Base-by-base conservation (phyloP, 2,329 filamentous ascomycete genomes). In the Xylariaceae sp. region DNA sequence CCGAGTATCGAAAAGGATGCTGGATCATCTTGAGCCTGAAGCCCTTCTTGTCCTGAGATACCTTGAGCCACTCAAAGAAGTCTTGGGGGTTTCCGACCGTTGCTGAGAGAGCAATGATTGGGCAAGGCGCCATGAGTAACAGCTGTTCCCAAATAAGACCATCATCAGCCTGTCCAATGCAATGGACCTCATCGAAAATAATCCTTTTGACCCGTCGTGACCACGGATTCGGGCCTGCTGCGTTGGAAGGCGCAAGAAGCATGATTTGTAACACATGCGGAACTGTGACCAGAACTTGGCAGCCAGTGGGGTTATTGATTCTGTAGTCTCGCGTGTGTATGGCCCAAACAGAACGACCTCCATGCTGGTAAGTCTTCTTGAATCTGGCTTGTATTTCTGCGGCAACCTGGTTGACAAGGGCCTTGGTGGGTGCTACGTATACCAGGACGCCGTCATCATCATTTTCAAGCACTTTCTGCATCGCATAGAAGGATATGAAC, bases 161-260 rank as follows among this genome's bases (percentile, higher is more conserved):
- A 50, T 90, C 85, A 7, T 89, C 82, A 0, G 81, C 76, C 57
- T 89, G 81, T 0, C 86, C 84, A 44, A 91, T 90, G 26, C 79
- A 88, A 58, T 91, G 86, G 2, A 90, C 81, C 64, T 91, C 86
- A 54, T 91, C 86, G 44, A 90, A 90, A 38, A 90, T 88, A 56
- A 90, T 89, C 37, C 84, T 74, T 52, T 79, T 85, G 12, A 90
- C 74, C 39, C 82, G 69, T 3, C 72, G 71, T 0, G 84, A 76
- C 85, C 85, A 91, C 0, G 71, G 62, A 19, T 53, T 65, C 2
- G 50, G 37, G 2, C 68, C 66, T 8, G 73, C 76, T 3, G 84
- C 81, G 50, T 89, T 85, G 0, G 70, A 66, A 0, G 84, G 80
- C 0, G 77, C 72, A 37, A 85, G 65, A 2, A 90, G 68, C 83